Base-by-base conservation (phyloP, 345 rosid genomes). In the Eutrema yunnanense region DNA sequence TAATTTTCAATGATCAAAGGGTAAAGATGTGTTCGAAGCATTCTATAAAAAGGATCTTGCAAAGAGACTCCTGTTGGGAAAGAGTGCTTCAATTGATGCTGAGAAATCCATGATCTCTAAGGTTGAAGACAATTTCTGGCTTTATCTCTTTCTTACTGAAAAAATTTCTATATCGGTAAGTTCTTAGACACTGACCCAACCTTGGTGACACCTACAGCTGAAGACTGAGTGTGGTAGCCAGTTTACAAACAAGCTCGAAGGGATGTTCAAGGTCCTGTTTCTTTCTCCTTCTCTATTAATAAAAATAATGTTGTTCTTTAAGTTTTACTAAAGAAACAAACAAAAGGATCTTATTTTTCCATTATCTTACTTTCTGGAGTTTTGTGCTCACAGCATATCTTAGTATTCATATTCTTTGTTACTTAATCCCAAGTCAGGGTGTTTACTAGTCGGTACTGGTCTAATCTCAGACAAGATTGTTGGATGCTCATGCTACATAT, bases 51-150 rank as follows among this genome's bases (percentile, higher is more conserved):
- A 95, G 84, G 98, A 92, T 85, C 98, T 95, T 73, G 98, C 99
- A 1, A 95, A 95, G 86, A 83, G 99, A 76, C 84, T 95, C 37
- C 80, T 95, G 40, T 78, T 95, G 82, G 97, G 98, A 30, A 95
- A 95, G 82, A 95, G 99, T 79, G 99, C 99, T 75, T 95, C 98
- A 38, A 92, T 95, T 79, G 99, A 95, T 70, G 97, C 98, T 0
- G 99, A 95, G 86, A 95, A 95, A 77, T 95, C 99, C 65, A 95
- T 95, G 99, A 95, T 95, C 76, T 90, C 99, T 40, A 95, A 95
- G 96, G 96, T 92, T 71, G 30, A 69, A 46, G 37, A 77, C 29
- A 22, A 22, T 22, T 22, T 22, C 26, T 37, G 16, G 19, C 11
- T 47, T 41, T 71, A 49, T 22, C 70, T 43, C 61, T 40, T 32